These are phyloP conservation scores for Irpex lacteus DNA, from an alignment of 1,284 basidiomycete genomes.

Conservation along the genomic window DNA sequence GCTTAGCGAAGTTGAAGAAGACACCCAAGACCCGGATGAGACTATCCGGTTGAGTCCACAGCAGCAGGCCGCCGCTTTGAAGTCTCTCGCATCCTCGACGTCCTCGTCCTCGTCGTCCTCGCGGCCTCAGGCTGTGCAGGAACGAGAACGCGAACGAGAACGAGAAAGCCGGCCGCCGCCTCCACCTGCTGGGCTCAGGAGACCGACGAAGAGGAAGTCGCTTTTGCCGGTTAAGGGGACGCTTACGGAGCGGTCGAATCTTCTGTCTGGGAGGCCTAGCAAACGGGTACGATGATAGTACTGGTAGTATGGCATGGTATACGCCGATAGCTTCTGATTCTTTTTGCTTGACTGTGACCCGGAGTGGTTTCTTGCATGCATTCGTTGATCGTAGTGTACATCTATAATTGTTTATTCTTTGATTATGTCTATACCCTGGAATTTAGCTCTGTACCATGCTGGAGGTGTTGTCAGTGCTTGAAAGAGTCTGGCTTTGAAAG, in stretches of 20 bases:
- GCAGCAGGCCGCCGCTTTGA: constrained; percentile 6
- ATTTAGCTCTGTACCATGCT: neutral
- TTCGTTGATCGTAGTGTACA: neutral
- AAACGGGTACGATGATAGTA: constrained; percentile 22
- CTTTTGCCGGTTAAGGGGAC: constrained; percentile 25
- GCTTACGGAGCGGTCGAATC: constrained; percentile 34
- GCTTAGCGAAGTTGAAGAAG: neutral
- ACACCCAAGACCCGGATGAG: constrained; percentile 21
- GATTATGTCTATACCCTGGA: neutral
- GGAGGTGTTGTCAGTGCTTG: neutral
- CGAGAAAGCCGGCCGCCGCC: constrained; percentile 1
- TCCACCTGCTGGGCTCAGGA: constrained; percentile 19
- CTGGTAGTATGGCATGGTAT: too few relatives aligned
- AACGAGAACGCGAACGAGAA: too few relatives aligned
- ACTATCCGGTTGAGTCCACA: constrained; percentile 21
- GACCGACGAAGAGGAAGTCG: constrained; percentile 17
- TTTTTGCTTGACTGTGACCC: constrained; percentile 6
- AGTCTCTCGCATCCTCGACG: constrained; percentile 18
- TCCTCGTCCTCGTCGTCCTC: constrained; percentile 15
- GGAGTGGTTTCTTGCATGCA: constrained; percentile 8
- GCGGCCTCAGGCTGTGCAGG: too few relatives aligned
- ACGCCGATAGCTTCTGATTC: too few relatives aligned
- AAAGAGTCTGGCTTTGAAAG: too few relatives aligned
- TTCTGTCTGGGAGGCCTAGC: constrained; percentile 21
- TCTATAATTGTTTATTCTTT: constrained; percentile 8